These are phyloP conservation scores for Vigna nakashimae DNA, from an alignment of 306 rosid genomes.

Conservation along the genomic window DNA sequence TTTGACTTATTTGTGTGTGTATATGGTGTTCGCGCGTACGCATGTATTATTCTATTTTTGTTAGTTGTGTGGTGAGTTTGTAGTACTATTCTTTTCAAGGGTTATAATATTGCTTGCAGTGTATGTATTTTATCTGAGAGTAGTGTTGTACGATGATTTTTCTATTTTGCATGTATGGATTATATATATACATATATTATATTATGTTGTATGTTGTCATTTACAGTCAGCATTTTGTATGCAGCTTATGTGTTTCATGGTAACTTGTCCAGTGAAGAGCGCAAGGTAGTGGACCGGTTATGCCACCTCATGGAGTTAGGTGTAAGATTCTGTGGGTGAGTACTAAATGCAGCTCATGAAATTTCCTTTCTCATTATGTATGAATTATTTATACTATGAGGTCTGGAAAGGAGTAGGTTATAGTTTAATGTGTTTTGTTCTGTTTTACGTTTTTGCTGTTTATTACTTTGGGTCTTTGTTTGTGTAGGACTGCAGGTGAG, in stretches of 20 bases:
- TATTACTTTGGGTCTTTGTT: background rate
- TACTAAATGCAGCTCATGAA: background rate
- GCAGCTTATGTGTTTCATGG: background rate
- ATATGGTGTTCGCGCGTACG: no score
- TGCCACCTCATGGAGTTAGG: background rate
- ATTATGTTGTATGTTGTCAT: background rate
- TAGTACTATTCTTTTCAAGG: no score
- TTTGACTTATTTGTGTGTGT: no score
- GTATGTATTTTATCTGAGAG: background rate
- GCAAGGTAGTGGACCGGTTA: background rate
- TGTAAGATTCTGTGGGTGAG: background rate
- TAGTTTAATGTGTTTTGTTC: background rate
- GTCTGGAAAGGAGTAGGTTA: background rate
- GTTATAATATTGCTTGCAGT: background rate
- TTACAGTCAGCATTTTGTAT: background rate
- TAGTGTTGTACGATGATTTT: background rate
- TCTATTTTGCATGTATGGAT: background rate
- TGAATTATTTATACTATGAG: background rate
- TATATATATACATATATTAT: background rate
- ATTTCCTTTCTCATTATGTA: background rate
- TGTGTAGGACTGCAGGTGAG: background rate
- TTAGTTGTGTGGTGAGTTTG: no score
- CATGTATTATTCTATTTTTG: no score
- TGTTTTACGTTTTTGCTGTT: background rate
- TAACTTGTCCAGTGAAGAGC: background rate